These are phyloP conservation scores for Purpureocillium lavendulum DNA, from an alignment of 2,329 filamentous ascomycete genomes.

Conservation along the genomic window DNA sequence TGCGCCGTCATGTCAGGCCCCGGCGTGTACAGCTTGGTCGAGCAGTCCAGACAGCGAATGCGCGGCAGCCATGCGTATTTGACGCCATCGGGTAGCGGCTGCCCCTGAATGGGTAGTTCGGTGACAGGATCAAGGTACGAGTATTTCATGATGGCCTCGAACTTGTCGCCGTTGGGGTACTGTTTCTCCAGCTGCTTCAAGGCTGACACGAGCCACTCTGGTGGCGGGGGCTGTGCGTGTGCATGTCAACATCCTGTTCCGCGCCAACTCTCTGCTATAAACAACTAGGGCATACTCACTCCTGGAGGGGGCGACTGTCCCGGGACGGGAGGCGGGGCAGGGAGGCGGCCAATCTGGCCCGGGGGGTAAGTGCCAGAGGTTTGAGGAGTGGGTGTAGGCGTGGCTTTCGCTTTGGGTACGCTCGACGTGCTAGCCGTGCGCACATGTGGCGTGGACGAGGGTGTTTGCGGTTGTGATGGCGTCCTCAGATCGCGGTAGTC, in stretches of 20 bases:
- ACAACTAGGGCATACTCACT: slow-evolving; percentile 40
- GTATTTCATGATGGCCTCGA: slow-evolving; percentile 89
- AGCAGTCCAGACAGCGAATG: slow-evolving; percentile 87
- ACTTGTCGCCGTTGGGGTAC: slow-evolving; percentile 69
- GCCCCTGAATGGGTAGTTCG: slow-evolving; percentile 51
- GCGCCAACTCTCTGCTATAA: too few relatives aligned
- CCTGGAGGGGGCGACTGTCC: slow-evolving; percentile 47
- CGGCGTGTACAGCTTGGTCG: slow-evolving; percentile 87
- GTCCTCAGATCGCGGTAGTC: slow-evolving; percentile 30
- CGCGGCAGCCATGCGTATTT: slow-evolving; percentile 80
- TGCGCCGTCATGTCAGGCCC: slow-evolving; percentile 76
- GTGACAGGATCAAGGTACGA: slow-evolving; percentile 69
- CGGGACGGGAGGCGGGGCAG: slow-evolving; percentile 53
- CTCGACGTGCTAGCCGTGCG: slow-evolving; percentile 21
- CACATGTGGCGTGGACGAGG: slow-evolving; percentile 18
- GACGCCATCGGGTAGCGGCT: slow-evolving; percentile 51
- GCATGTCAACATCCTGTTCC: slow-evolving; percentile 9
- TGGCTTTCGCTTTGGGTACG: slow-evolving; percentile 22
- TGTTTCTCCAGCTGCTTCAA: slow-evolving; percentile 61
- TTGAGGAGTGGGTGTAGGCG: slow-evolving; percentile 29
- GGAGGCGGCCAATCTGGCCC: slow-evolving; percentile 57
- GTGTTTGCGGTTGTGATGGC: slow-evolving; percentile 26
- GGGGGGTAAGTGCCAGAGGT: slow-evolving; percentile 30
- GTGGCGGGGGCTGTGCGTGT: slow-evolving; percentile 63
- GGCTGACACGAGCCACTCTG: slow-evolving; percentile 73